These are phyloP conservation scores for Plasmodium falciparum DNA, from an alignment of 169 alveolate genomes.

Conservation along the genomic window DNA sequence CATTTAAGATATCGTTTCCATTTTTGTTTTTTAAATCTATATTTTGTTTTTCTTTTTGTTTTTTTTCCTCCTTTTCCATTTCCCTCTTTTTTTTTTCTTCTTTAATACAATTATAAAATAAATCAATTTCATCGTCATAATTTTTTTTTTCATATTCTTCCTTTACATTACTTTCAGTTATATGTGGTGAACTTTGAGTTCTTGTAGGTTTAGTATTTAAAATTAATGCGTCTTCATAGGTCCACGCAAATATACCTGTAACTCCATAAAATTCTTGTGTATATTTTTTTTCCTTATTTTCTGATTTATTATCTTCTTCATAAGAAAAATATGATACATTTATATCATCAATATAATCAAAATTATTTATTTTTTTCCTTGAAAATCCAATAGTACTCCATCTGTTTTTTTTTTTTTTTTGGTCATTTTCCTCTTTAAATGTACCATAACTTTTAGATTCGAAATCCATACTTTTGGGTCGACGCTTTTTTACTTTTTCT, in stretches of 20 bases:
- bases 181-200: not conserved
- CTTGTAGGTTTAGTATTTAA: not conserved
- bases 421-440: not conserved
- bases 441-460: not conserved
- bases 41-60: no score
- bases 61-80: not conserved
- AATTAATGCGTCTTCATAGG: not conserved
- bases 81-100: not conserved
- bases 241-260: slow-evolving; percentile 24
- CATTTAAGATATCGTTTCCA: not conserved
- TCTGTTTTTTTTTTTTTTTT: not conserved
- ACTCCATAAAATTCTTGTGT: not conserved
- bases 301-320: not conserved
- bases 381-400: not conserved
- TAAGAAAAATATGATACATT: not conserved
- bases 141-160: not conserved
- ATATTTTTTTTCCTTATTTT: slow-evolving; percentile 4
- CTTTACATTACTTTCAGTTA: not conserved
- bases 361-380: not conserved
- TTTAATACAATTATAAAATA: slow-evolving; percentile 8
- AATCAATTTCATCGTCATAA: not conserved
- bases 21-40: no score
- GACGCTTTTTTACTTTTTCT: not conserved
- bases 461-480: not conserved
- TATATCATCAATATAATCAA: not conserved